Percentiles rank a stretch among this genome's conserved stretches.
Conservation (phyloP, 306 rosid genomes). For the Acacia confusa region DNA sequence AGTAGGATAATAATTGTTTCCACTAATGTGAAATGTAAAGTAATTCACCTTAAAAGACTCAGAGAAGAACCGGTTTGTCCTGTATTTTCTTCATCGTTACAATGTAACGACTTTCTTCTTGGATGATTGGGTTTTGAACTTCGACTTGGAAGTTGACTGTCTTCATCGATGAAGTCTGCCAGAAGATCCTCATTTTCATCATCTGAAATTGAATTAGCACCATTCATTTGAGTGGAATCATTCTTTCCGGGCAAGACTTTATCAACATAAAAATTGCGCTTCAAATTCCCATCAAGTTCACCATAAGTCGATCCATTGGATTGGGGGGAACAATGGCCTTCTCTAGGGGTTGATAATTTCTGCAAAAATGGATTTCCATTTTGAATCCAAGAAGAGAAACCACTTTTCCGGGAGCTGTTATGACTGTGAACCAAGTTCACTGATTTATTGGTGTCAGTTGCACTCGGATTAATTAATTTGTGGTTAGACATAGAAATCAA, state of each 20-base stretch:
- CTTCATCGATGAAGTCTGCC: constrained; percentile 99
- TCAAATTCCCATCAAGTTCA: constrained; percentile 60
- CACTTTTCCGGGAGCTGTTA: constrained; percentile 51
- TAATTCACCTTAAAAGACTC: constrained; percentile 77
- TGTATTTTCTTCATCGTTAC: constrained; percentile 60
- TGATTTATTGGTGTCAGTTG: constrained; percentile 51
- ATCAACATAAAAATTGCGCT: constrained; percentile 46
- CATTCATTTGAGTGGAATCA: constrained; percentile 51
- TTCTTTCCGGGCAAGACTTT: constrained; percentile 56
- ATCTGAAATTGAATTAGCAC: constrained; percentile 62
- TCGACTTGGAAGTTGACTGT: constrained; percentile 98
- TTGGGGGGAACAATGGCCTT: constrained; percentile 48
- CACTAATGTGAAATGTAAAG: constrained; percentile 29
- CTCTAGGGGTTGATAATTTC: constrained; percentile 56
- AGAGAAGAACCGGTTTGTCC: constrained; percentile 94
- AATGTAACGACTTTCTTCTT: constrained; percentile 47
- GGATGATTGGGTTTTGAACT: constrained; percentile 56
- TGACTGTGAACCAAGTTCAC: constrained; percentile 48
- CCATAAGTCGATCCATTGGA: constrained; percentile 55
- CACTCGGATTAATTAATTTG: constrained; percentile 46
- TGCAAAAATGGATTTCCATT: constrained; percentile 81
- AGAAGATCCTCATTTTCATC: constrained; percentile 98
- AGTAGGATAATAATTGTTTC: constrained; percentile 9
- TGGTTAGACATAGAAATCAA: constrained; percentile 61
- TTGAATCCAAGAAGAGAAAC: constrained; percentile 77